phyloP scores from a whole-genome alignment of 2,329 filamentous ascomycete species.

The Aureobasidium subglaciale region DNA sequence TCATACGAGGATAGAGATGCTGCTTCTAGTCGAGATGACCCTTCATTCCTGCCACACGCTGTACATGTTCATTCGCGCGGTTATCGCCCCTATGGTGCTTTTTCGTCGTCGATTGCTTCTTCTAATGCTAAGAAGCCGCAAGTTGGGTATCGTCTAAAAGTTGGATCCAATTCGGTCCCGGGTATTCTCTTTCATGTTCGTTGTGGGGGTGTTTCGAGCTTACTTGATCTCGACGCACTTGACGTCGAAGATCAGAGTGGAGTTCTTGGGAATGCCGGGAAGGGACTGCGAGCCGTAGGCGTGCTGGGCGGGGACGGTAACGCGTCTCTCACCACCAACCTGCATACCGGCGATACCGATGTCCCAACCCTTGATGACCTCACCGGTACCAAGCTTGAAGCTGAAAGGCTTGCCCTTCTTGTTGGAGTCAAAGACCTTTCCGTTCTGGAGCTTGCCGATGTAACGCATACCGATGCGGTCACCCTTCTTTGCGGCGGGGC shows the following conservation, averaged over 20 bases:
- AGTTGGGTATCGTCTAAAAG: conserved; percentile 20
- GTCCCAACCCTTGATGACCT: conserved; percentile 99
- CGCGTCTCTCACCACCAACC: conserved; percentile 84
- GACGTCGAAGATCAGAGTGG: conserved; percentile 80
- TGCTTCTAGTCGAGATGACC: neutral
- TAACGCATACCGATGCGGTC: conserved; percentile 91
- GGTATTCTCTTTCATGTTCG: conserved; percentile 5
- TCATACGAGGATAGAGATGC: neutral
- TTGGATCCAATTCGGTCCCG: neutral
- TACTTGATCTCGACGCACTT: conserved; percentile 45
- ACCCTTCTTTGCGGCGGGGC: conserved; percentile 80
- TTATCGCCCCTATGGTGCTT: neutral
- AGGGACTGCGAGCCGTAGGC: conserved; percentile 80
- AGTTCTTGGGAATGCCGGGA: conserved; percentile 85
- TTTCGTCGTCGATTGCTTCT: neutral
- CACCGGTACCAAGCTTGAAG: conserved; percentile 88
- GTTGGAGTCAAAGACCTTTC: conserved; percentile 95
- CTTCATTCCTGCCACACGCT: conserved; percentile 7
- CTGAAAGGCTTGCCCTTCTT: conserved; percentile 97
- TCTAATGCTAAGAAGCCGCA: conserved; percentile 12
- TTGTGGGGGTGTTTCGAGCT: conserved; percentile 13
- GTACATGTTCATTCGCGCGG: neutral
- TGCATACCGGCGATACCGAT: conserved; percentile 88
- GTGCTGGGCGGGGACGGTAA: conserved; percentile 78
- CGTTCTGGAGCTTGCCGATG: conserved; percentile 88